Evolutionary conservation across 2,329 filamentous ascomycete species (phyloP).

Genomic region (Hypoxylon sp.): DNA sequence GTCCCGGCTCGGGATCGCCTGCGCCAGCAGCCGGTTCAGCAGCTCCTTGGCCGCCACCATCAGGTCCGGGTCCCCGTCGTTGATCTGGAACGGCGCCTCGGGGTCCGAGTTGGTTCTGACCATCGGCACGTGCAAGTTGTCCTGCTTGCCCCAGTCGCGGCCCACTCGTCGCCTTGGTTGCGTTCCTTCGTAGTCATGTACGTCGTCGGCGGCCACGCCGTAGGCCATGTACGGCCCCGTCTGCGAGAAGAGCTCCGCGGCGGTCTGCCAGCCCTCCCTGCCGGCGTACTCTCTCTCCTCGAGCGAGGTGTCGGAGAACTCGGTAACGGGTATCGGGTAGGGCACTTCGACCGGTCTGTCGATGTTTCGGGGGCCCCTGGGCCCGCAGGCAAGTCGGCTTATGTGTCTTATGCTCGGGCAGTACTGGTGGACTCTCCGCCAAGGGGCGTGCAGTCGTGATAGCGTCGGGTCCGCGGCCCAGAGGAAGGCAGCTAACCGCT

Average conservation of each 20-base stretch:
- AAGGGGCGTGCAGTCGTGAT: slow-evolving; percentile 48
- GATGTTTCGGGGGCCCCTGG: neutral
- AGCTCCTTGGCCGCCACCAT: neutral
- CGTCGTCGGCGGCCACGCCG: slow-evolving; percentile 1
- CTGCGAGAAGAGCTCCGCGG: neutral
- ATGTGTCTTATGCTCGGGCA: slow-evolving; percentile 30
- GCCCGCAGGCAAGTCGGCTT: slow-evolving; percentile 22
- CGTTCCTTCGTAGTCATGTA: neutral
- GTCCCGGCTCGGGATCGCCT: neutral
- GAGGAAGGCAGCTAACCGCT: slow-evolving; percentile 45
- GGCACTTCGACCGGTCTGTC: neutral
- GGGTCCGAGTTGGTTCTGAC: neutral
- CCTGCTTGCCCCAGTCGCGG: too few relatives aligned
- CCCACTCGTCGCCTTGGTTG: too few relatives aligned
- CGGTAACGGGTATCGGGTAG: neutral
- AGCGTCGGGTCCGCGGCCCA: slow-evolving; percentile 50
- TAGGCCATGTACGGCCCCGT: slow-evolving; percentile 23
- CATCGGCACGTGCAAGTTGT: too few relatives aligned
- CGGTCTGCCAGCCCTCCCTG: slow-evolving; percentile 4
- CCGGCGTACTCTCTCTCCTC: slow-evolving; percentile 27
- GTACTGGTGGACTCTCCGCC: slow-evolving; percentile 34
- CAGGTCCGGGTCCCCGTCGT: neutral
- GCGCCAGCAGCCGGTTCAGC: neutral
- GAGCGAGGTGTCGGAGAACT: slow-evolving; percentile 27
- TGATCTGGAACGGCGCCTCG: neutral